phyloP scores from a whole-genome alignment of 352 stramenopile species.

The Globisporangium barbulae region DNA sequence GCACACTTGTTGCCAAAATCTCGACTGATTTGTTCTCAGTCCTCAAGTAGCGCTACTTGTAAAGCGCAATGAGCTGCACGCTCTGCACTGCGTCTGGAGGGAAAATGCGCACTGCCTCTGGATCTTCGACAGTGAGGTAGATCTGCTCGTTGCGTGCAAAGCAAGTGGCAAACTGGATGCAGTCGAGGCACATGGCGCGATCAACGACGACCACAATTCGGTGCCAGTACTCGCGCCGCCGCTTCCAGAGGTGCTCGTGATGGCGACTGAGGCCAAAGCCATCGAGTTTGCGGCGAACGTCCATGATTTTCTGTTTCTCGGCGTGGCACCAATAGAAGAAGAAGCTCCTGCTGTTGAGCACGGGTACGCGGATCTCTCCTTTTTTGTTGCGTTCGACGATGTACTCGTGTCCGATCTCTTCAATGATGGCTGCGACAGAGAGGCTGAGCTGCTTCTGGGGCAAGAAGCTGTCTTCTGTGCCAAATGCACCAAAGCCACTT shows the following conservation, averaged over 20 bases:
- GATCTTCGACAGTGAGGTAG: conserved; percentile 51
- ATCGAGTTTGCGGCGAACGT: conserved; percentile 63
- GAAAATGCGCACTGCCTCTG: conserved; percentile 40
- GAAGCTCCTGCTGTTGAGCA: conserved; percentile 82
- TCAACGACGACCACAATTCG: conserved; percentile 56
- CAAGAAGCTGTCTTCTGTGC: conserved; percentile 55
- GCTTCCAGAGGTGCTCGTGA: background rate
- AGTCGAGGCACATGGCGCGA: conserved; percentile 74
- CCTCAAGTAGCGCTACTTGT: too few species aligned
- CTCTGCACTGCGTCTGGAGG: conserved; percentile 16
- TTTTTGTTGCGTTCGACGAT: conserved; percentile 56
- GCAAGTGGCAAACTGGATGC: conserved; percentile 52
- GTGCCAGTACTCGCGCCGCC: conserved; percentile 38
- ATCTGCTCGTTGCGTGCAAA: conserved; percentile 41
- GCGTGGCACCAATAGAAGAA: conserved; percentile 87
- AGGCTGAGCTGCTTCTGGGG: conserved; percentile 66
- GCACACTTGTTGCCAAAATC: too few species aligned
- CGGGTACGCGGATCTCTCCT: conserved; percentile 30
- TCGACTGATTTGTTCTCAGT: too few species aligned
- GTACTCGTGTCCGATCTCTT: conserved; percentile 67
- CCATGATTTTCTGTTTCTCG: conserved; percentile 83
- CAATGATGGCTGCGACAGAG: conserved; percentile 43
- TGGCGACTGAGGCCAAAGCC: background rate
- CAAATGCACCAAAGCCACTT: conserved; percentile 75
- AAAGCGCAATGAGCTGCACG: conserved; percentile 3